Evolutionary conservation across 345 rosid species (phyloP), one percentile per base, ranked within the genome.

Genomic region (Citrus unshiu): DNA sequence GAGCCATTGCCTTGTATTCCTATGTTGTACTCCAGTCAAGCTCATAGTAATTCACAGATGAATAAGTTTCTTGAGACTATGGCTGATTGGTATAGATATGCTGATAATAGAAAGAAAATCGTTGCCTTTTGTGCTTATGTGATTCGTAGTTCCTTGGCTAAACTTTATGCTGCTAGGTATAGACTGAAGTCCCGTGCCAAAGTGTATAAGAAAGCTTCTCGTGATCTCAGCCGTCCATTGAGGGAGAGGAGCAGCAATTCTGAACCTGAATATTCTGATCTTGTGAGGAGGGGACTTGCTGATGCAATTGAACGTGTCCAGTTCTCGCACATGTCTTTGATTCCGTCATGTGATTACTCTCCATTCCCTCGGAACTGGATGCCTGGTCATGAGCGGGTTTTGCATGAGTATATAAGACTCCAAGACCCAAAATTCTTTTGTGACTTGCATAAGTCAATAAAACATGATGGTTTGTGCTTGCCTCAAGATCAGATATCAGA

Each of bases 51-150:
- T 83, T 85, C 98, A 22, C 99, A 94, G 84, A 94, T 96, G 99
- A 96, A 96, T 81, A 96, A 94, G 86, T 91, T 94, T 84, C 97
- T 96, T 62, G 98, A 94, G 86, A 93, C 98, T 68, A 87, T 94
- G 93, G 99, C 99, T 80, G 98, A 96, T 80, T 96, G 99, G 97
- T 96, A 94, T 71, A 87, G 85, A 79, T 96, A 89, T 79, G 98
- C 98, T 39, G 99, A 96, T 81, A 96, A 96, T 54, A 87, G 97
- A 69, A 96, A 93, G 87, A 96, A 94, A 84, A 90, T 92, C 68
- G 93, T 96, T 75, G 97, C 94, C 5, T 96, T 96, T 90, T 94
- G 99, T 89, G 98, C 97, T 40, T 94, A 96, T 77, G 92, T 96
- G 32, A 90, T 96, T 69, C 90, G 98, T 79, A 93, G 98, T 84